Conservation (phyloP, 768 basidiomycete genomes). For the Tulasnella sp. region DNA sequence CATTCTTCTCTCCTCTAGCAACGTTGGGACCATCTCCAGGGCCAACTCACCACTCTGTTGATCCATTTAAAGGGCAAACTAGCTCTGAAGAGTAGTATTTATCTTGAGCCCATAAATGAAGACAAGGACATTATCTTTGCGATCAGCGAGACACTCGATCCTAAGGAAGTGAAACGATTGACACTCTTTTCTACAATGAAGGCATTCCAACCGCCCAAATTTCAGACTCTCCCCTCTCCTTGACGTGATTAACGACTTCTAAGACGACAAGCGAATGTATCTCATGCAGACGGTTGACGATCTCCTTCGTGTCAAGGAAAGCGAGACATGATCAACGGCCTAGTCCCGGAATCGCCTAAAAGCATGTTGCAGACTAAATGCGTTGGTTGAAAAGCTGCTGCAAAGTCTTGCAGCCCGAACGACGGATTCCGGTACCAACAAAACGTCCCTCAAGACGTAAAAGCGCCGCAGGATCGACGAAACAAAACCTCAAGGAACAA, state of each 20-base stretch:
- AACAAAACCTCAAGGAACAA: slow-evolving; percentile 77
- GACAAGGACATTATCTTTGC: slow-evolving; percentile 72
- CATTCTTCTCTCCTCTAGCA: slow-evolving; percentile 62
- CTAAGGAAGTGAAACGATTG: slow-evolving; percentile 81
- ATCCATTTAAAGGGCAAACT: slow-evolving; percentile 70
- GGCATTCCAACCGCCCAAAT: slow-evolving; percentile 10
- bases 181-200: slow-evolving; percentile 71
- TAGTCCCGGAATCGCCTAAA: slow-evolving; percentile 60
- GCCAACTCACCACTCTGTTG: slow-evolving; percentile 68
- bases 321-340: slow-evolving; percentile 57
- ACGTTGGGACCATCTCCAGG: slow-evolving; percentile 66
- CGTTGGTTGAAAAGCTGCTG: slow-evolving; percentile 65
- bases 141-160: slow-evolving; percentile 70
- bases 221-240: slow-evolving; percentile 47
- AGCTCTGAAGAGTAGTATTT: slow-evolving; percentile 66
- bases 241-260: slow-evolving; percentile 76
- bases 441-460: slow-evolving; percentile 54
- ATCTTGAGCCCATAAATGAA: slow-evolving; percentile 63
- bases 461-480: slow-evolving; percentile 67
- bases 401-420: slow-evolving; percentile 56
- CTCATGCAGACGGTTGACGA: slow-evolving; percentile 70
- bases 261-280: slow-evolving; percentile 76
- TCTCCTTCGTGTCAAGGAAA: slow-evolving; percentile 71
- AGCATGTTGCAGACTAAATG: slow-evolving; percentile 63
- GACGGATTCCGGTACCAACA: slow-evolving; percentile 23